Percentiles rank a stretch among this genome's conserved stretches.
These are phyloP conservation scores for Mikania micrantha DNA, from an alignment of 129 eudicot species.

Conservation along the genomic window DNA sequence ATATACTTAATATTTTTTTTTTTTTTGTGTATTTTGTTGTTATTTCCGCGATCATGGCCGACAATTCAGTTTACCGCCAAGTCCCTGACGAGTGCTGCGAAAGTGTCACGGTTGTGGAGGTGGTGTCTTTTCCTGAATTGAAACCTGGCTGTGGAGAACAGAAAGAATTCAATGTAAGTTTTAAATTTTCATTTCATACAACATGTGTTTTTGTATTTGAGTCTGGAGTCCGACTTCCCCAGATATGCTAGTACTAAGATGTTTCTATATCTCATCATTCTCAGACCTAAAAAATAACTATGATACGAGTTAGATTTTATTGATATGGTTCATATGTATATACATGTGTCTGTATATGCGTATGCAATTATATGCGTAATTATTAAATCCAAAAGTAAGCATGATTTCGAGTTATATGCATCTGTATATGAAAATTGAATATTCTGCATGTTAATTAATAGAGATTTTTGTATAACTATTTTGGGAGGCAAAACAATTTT, in stretches of 20 bases:
- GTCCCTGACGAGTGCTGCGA: slow-evolving; percentile 24
- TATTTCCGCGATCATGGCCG: slow-evolving; percentile 21
- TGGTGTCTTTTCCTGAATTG: slow-evolving; percentile 8
- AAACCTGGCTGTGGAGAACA: slow-evolving; percentile 5
- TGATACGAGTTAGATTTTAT: too few species aligned
- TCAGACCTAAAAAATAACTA: too few species aligned
- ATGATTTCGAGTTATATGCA: too few species aligned
- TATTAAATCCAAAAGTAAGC: not conserved
- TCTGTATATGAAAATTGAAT: not conserved
- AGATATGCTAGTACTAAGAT: too few species aligned
- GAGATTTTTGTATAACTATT: not conserved
- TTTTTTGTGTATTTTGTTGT: too few species aligned
- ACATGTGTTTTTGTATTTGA: not conserved
- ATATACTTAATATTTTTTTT: too few species aligned
- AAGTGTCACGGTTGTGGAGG: slow-evolving; percentile 13
- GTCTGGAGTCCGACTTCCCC: too few species aligned
- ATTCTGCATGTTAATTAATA: not conserved
- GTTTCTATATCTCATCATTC: too few species aligned
- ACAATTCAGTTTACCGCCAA: slow-evolving; percentile 17
- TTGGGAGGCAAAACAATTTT: not conserved
- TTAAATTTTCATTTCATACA: not conserved
- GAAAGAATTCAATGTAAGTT: slow-evolving; percentile 20
- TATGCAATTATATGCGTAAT: not conserved
- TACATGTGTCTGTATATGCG: not conserved
- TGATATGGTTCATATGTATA: too few species aligned